A percentile compares a stretch with the other conserved stretches of the same genome.
Evolutionary conservation across 163 green algal genomes (phyloP).

Genomic region (Chlorella variabilis): DNA sequence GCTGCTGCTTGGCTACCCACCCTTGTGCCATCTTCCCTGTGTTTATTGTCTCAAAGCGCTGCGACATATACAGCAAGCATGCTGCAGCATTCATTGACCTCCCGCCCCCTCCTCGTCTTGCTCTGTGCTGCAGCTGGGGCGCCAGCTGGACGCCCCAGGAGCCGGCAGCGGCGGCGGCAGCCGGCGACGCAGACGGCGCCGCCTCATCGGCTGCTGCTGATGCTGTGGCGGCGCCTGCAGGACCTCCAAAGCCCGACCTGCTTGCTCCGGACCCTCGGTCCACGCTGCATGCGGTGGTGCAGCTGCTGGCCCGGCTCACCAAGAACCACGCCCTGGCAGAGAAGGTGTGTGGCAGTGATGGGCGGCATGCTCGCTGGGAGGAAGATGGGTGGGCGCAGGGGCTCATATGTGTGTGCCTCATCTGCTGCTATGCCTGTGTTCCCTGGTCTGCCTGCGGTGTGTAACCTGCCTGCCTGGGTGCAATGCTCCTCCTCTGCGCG

Average conservation of each 20-base stretch:
- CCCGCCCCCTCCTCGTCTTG: no score
- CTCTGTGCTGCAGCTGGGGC: slow-evolving; percentile 13
- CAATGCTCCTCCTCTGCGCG: no score
- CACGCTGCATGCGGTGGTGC: slow-evolving; percentile 70
- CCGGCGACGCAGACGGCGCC: background rate
- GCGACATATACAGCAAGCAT: no score
- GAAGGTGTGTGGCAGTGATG: slow-evolving; percentile 38
- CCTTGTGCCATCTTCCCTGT: no score
- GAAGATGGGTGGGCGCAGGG: no score
- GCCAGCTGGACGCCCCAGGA: slow-evolving; percentile 43
- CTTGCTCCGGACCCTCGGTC: slow-evolving; percentile 61
- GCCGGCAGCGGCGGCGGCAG: background rate
- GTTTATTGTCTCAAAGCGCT: no score
- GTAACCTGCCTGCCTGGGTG: background rate
- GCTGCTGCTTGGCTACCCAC: no score
- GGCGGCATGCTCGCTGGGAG: no score
- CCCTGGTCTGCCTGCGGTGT: background rate
- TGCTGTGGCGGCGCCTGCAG: background rate
- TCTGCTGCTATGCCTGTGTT: background rate
- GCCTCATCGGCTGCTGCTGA: background rate
- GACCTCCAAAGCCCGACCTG: background rate
- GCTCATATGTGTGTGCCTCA: background rate
- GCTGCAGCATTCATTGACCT: no score
- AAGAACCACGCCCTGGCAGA: slow-evolving; percentile 70
- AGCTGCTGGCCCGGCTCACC: slow-evolving; percentile 80